Percentiles rank a stretch among this genome's conserved stretches.
These are phyloP conservation scores for Cenchrus americanus DNA, from an alignment of 176 grass and related monocot genomes.

Conservation along the genomic window DNA sequence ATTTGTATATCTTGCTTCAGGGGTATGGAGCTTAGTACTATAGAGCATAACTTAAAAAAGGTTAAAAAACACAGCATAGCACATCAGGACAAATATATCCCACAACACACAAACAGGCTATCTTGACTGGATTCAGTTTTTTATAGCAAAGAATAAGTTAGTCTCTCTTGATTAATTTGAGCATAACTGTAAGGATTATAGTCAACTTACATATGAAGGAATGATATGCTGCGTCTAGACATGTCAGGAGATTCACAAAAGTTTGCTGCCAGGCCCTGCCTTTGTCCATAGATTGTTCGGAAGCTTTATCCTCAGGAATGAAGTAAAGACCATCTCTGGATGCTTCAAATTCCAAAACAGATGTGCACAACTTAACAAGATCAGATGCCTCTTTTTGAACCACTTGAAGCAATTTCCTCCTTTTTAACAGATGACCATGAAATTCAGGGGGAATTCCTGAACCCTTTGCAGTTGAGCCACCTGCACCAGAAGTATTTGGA, in stretches of 20 bases:
- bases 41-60: conserved; percentile 1
- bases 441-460: conserved; percentile 85
- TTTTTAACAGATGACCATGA: conserved; percentile 81
- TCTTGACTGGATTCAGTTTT: conserved; percentile 7
- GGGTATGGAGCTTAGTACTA: background rate
- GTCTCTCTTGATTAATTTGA: conserved; percentile 15
- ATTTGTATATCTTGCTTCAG: conserved; percentile 22
- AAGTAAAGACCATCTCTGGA: conserved; percentile 88
- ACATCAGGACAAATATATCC: conserved; percentile 34
- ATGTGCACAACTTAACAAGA: conserved; percentile 75
- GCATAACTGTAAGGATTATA: conserved; percentile 29
- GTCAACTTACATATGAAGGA: conserved; percentile 82
- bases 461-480: conserved; percentile 50
- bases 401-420: conserved; percentile 69
- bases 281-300: conserved; percentile 64
- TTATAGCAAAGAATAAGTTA: conserved; percentile 17
- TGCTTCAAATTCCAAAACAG: conserved; percentile 91
- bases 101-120: background rate
- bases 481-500: conserved; percentile 57
- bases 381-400: conserved; percentile 76
- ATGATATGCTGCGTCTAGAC: conserved; percentile 74
- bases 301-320: conserved; percentile 64
- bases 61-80: conserved; percentile 8
- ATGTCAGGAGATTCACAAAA: conserved; percentile 75
- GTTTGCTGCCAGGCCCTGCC: conserved; percentile 81